These are phyloP conservation scores for Digitaria exilis DNA, from an alignment of 202 grass and related monocot species.

Conservation along the genomic window DNA sequence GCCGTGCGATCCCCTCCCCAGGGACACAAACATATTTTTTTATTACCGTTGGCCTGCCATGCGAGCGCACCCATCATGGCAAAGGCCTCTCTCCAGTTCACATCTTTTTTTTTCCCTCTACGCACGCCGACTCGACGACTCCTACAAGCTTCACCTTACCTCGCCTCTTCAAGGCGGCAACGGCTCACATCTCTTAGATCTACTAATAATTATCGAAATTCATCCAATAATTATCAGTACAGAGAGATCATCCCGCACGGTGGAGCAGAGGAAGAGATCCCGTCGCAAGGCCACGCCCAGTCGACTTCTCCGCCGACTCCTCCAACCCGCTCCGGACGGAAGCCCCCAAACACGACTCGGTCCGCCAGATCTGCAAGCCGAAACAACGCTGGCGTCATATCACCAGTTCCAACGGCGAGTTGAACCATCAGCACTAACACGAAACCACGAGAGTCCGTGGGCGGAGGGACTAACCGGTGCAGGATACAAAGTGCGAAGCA, in stretches of 20 bases:
- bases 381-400: neutral
- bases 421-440: rapidly evolving
- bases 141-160: conserved; percentile 48
- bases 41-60: conserved; percentile 70
- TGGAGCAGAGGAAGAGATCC: neutral
- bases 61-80: conserved; percentile 87
- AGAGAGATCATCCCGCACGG: conserved; percentile 28
- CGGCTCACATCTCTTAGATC: conserved; percentile 37
- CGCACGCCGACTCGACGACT: conserved; percentile 22
- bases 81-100: conserved; percentile 53
- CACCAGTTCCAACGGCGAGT: neutral
- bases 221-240: conserved; percentile 57
- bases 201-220: conserved; percentile 64
- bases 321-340: neutral
- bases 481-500: rapidly evolving
- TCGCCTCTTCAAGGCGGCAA: conserved; percentile 28
- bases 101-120: neutral
- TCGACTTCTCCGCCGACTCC: neutral
- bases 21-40: conserved; percentile 26
- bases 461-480: neutral
- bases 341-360: neutral
- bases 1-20: conserved; percentile 60
- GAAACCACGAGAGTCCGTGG: rapidly evolving
- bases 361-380: neutral
- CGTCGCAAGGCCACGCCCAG: neutral